Evolutionary conservation across 2,329 filamentous ascomycete genomes (phyloP), one percentile per base, ranked within the genome.

Genomic region (Colletotrichum sp.): DNA sequence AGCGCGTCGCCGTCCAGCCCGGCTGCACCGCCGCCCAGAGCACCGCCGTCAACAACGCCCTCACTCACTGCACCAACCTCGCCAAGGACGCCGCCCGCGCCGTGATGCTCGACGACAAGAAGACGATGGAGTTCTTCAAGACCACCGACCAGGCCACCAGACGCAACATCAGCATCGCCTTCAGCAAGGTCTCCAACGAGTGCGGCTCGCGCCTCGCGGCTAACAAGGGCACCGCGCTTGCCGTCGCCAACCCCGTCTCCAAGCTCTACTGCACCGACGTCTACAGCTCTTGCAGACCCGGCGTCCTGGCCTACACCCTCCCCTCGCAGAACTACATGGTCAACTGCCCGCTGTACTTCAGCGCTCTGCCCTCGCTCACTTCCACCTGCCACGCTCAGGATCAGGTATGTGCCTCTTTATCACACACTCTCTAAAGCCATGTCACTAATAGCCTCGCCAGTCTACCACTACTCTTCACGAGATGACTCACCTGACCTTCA

Each of bases 381-480:
- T 79, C 78, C 6, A 83, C 81, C 2, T 95, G 93, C 85, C 92
- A 94, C 80, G 88, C 80, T 3, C 77, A 78, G 64, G 77, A 78
- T 39, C 91, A 93, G 84, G 59, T 62, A 62, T 62, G 59, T 34
- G 90, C 12, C n/a, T 52, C 44, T 52, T n/a, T 13, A 24, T 89
- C 4, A 93, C 89, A 13, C 9, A 0, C n/a, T 12, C n/a, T 22
- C 44, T 52, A 2, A 22, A 22, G n/a, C 44, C 4, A 22, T 52
- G 44, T 52, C 44, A 39, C 71, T 73, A n/a, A 73, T 92, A 94
- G 83, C 92, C 93, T 80, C 18, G 8, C n/a, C 90, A 93, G 84
- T 90, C 90, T 5, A 93, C 89, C 15, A 94, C 92, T 15, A 88
- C 89, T 30, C 83, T 95, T 15, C 93, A 95, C 80, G 93, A 95